These are phyloP conservation scores for Elaphomyces granulatus DNA, from an alignment of 495 filamentous ascomycete species.

Conservation along the genomic window DNA sequence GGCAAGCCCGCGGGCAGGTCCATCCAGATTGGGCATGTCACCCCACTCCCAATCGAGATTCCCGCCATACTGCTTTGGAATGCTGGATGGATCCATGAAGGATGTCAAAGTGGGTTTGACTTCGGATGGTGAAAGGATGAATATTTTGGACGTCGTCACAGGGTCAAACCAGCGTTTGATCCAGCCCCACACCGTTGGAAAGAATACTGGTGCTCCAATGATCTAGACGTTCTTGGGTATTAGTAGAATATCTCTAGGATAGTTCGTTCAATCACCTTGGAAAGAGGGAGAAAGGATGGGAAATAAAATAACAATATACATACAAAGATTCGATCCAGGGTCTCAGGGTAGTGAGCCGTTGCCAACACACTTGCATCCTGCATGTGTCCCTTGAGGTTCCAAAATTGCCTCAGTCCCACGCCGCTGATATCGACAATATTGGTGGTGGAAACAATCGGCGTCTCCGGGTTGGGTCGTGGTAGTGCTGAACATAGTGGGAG, in stretches of 20 bases:
- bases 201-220: constrained; percentile 79
- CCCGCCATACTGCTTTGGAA: constrained; percentile 76
- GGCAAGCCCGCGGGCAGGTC: constrained; percentile 35
- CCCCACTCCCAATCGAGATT: constrained; percentile 69
- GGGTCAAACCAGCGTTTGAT: constrained; percentile 95
- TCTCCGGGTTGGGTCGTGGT: constrained; percentile 53
- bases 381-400: constrained; percentile 85
- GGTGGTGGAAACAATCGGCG: constrained; percentile 70
- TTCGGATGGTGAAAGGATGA: constrained; percentile 58
- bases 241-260: constrained; percentile 1
- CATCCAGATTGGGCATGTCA: constrained; percentile 55
- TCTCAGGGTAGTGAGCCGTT: constrained; percentile 89
- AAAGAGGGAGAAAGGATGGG: not conserved
- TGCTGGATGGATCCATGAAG: constrained; percentile 68
- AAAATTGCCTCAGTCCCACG: constrained; percentile 80
- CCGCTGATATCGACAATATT: constrained; percentile 81
- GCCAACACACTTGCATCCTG: constrained; percentile 74
- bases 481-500: constrained; percentile 68
- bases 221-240: constrained; percentile 35
- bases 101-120: constrained; percentile 56
- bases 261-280: not conserved
- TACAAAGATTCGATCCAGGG: constrained; percentile 73
- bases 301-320: constrained; percentile 13
- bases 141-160: constrained; percentile 83
- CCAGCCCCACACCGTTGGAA: constrained; percentile 90